Evolutionary conservation across 176 grass and related monocot species (phyloP).

Genomic region (Otatea glauca): DNA sequence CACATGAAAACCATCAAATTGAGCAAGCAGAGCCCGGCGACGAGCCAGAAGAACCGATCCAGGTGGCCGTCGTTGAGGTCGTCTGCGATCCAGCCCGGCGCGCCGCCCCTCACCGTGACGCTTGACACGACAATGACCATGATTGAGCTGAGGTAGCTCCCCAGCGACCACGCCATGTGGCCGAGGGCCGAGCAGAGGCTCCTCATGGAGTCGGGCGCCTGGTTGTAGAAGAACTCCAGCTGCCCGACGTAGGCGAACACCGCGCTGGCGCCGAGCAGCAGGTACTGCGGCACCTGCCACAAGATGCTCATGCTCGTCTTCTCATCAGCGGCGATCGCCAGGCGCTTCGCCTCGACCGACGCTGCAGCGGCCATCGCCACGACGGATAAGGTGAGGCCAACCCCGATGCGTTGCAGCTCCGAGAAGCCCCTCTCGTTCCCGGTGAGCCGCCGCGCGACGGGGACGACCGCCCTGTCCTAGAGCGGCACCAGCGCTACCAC

Average conservation of each 20-base stretch:
- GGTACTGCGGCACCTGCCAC: conserved; percentile 47
- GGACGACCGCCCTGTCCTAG: conserved; percentile 53
- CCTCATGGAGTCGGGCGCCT: conserved; percentile 33
- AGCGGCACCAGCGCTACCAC: conserved; percentile 47
- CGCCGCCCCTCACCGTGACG: conserved; percentile 10
- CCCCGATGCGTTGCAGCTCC: conserved; percentile 48
- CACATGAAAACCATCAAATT: too few relatives aligned
- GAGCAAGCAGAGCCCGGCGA: conserved; percentile 13
- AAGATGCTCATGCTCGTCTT: conserved; percentile 22
- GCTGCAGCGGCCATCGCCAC: conserved; percentile 40
- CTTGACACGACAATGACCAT: conserved; percentile 39
- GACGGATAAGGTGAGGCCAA: conserved; percentile 43
- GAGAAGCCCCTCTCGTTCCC: conserved; percentile 56
- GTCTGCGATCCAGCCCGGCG: conserved; percentile 67
- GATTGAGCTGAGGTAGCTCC: conserved; percentile 68
- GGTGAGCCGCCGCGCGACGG: conserved; percentile 44
- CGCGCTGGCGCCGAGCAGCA: conserved; percentile 16
- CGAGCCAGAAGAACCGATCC: conserved; percentile 66
- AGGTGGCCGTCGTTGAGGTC: conserved; percentile 63
- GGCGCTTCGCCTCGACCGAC: conserved; percentile 45
- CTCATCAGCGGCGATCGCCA: background rate
- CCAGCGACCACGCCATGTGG: background rate
- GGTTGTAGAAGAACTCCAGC: conserved; percentile 33
- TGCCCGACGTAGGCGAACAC: conserved; percentile 15
- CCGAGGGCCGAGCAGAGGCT: conserved; percentile 21